Conservation (phyloP, 805 yeast genomes). For the Spencermartinsiella europaea region DNA sequence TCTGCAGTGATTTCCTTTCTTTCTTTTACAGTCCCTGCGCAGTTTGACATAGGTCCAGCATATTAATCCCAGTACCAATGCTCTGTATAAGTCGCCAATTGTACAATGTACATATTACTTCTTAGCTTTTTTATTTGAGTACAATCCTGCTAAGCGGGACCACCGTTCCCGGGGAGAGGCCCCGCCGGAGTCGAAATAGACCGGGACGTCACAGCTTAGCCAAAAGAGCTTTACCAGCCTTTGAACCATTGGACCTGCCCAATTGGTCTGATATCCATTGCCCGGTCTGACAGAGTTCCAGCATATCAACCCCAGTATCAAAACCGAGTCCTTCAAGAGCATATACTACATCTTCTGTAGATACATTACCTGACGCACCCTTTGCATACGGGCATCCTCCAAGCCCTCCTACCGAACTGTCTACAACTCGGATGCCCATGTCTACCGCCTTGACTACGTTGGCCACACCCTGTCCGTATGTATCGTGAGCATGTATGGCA, state of each 20-base stretch:
- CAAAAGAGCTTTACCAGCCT: conserved; percentile 28
- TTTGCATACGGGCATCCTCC: conserved; percentile 35
- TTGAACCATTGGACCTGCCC: conserved; percentile 24
- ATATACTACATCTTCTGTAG: conserved; percentile 32
- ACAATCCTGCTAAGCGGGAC: no score
- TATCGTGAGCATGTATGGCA: conserved; percentile 33
- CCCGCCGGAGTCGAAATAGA: no score
- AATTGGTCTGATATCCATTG: conserved; percentile 25
- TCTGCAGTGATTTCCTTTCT: no score
- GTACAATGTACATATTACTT: no score
- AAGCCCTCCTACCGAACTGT: conserved; percentile 29
- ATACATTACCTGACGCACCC: conserved; percentile 32
- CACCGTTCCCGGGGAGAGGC: no score
- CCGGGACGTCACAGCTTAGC: no score
- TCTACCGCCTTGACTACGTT: conserved; percentile 29
- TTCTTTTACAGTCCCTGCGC: no score
- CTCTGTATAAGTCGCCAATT: no score
- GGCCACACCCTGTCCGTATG: conserved; percentile 33
- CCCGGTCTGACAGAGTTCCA: conserved; percentile 24
- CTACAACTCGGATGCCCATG: conserved; percentile 29
- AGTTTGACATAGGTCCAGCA: no score
- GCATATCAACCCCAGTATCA: conserved; percentile 28
- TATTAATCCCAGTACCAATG: no score
- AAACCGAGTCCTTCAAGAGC: conserved; percentile 28
- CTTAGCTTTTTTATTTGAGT: no score